Conservation (phyloP, 2,329 filamentous ascomycete species). For the Meredithiella fracta region DNA sequence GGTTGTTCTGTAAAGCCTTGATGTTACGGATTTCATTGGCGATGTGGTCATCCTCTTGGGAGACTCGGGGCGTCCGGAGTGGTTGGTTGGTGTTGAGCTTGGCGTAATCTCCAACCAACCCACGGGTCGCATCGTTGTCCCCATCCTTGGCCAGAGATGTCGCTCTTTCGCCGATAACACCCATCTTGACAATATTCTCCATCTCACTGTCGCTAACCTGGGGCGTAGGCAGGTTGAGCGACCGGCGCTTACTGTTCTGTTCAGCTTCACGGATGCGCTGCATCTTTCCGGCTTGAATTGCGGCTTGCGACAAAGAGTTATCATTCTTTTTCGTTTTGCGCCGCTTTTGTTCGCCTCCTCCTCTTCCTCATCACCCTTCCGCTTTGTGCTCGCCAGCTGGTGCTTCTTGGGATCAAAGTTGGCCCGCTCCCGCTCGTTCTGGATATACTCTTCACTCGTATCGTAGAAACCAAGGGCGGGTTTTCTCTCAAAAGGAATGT, state of each 20-base stretch:
- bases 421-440: constrained; percentile 70
- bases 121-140: constrained; percentile 71
- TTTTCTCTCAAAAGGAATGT: constrained; percentile 93
- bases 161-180: constrained; percentile 78
- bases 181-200: constrained; percentile 98
- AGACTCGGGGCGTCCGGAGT: constrained; percentile 79
- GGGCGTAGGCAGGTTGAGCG: constrained; percentile 68
- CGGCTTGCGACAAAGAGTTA: constrained; percentile 59
- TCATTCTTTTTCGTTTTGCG: constrained; percentile 74
- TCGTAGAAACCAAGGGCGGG: constrained; percentile 84
- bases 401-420: constrained; percentile 87
- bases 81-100: constrained; percentile 67
- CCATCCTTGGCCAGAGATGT: constrained; percentile 56
- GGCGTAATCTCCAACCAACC: constrained; percentile 74
- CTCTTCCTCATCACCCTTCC: constrained; percentile 81
- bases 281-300: constrained; percentile 82
- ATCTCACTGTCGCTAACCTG: constrained; percentile 87
- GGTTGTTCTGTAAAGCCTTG: constrained; percentile 75
- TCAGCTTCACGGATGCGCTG: constrained; percentile 92
- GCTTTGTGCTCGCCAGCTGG: constrained; percentile 65
- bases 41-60: constrained; percentile 85
- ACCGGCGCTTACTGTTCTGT: constrained; percentile 80
- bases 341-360: constrained; percentile 68
- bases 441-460: constrained; percentile 61
- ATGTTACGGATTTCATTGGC: constrained; percentile 96